Conservation (phyloP, 1,284 basidiomycete genomes). For the Cryptococcus sp. region DNA sequence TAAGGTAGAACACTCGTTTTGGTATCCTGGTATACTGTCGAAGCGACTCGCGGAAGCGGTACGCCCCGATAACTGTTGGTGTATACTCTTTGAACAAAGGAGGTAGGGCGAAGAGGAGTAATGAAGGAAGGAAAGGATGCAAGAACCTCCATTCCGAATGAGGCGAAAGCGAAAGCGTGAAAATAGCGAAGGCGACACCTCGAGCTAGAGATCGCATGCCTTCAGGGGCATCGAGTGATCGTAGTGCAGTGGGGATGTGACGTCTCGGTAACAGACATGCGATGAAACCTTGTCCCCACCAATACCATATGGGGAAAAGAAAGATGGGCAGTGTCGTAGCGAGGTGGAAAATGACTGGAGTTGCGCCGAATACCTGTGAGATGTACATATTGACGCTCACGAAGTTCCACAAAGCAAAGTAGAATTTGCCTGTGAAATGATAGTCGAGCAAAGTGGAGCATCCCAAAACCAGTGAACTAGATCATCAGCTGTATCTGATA, state of each 20-base stretch:
- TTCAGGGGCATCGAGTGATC: slow-evolving; percentile 23
- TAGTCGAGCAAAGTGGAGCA: slow-evolving; percentile 40
- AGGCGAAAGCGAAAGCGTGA: slow-evolving; percentile 68
- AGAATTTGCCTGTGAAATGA: slow-evolving; percentile 34
- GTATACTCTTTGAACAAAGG: slow-evolving; percentile 57
- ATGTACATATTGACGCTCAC: slow-evolving; percentile 84
- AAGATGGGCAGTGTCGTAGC: slow-evolving; percentile 80
- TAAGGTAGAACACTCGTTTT: slow-evolving; percentile 48
- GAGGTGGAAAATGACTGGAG: slow-evolving; percentile 82
- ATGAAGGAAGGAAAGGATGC: slow-evolving; percentile 82
- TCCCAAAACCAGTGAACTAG: slow-evolving; percentile 25
- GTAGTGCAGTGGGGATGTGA: slow-evolving; percentile 44
- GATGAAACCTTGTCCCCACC: slow-evolving; percentile 58
- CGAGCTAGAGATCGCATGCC: slow-evolving; percentile 54
- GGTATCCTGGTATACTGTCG: slow-evolving; percentile 33
- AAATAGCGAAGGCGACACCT: slow-evolving; percentile 61
- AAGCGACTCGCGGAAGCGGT: slow-evolving; percentile 19
- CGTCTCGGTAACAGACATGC: slow-evolving; percentile 17
- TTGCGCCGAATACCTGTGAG: slow-evolving; percentile 90
- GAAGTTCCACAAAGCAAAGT: slow-evolving; percentile 55
- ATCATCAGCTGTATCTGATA: background rate
- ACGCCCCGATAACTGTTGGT: slow-evolving; percentile 35
- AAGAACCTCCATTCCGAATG: slow-evolving; percentile 98
- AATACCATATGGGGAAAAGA: slow-evolving; percentile 67
- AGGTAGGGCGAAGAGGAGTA: slow-evolving; percentile 73